Evolutionary conservation across 202 grass and related monocot genomes (phyloP).

Genomic region (Brachypodium distachyon): DNA sequence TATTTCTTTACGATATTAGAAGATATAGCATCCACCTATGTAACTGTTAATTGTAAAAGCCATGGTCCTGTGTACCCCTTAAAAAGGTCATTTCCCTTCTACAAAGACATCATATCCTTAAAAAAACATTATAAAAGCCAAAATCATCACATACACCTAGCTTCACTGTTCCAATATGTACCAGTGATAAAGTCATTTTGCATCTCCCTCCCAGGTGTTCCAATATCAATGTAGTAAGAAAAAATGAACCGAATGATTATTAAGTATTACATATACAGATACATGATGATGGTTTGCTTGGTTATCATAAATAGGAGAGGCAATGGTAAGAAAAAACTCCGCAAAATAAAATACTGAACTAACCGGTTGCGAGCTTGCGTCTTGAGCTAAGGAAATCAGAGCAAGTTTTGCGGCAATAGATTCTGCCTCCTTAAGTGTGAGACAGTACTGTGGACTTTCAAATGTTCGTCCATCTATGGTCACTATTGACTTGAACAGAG

Average conservation of each 20-base stretch:
- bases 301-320: constrained; percentile 15
- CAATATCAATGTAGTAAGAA: constrained; percentile 5
- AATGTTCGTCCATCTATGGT: constrained; percentile 56
- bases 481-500: constrained; percentile 58
- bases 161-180: background rate
- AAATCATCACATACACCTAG: background rate
- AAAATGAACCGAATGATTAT: background rate
- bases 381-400: constrained; percentile 48
- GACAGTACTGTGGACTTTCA: constrained; percentile 43
- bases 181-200: background rate
- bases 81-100: background rate
- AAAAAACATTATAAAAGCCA: background rate
- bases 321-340: background rate
- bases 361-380: constrained; percentile 33
- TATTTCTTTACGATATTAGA: constrained; percentile 7
- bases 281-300: background rate
- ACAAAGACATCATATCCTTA: too few species aligned
- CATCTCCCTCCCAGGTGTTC: background rate
- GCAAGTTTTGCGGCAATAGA: constrained; percentile 59
- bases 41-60: background rate
- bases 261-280: background rate
- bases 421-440: constrained; percentile 62
- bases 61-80: background rate
- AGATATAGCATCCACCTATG: background rate
- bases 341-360: constrained; percentile 10